Conservation (phyloP, 2,329 filamentous ascomycete genomes). For the Penicillium sp. region DNA sequence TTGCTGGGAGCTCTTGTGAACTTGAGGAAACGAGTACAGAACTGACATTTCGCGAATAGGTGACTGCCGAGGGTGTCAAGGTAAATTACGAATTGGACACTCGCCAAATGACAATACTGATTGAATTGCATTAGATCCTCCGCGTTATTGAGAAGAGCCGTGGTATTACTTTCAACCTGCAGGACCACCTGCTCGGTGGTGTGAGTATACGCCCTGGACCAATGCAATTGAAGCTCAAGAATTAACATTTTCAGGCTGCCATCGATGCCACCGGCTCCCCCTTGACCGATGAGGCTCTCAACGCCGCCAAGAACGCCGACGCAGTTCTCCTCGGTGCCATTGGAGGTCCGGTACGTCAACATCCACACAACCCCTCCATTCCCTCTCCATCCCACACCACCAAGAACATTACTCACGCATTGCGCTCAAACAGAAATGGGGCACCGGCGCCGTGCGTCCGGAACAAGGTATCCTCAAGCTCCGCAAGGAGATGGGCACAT, state of each 20-base stretch:
- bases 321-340: conserved; percentile 91
- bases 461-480: conserved; percentile 89
- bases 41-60: conserved; percentile 49
- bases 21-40: not conserved
- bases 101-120: conserved; percentile 2
- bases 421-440: conserved; percentile 73
- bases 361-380: not conserved
- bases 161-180: conserved; percentile 79
- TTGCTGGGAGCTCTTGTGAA: conserved; percentile 4
- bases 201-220: conserved; percentile 61
- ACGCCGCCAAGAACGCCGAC: conserved; percentile 78
- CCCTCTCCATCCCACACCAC: not conserved
- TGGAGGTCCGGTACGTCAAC: conserved; percentile 69
- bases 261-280: conserved; percentile 79
- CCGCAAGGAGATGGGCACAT: conserved; percentile 89
- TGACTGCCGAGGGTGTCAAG: conserved; percentile 82
- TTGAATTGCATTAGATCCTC: conserved; percentile 59
- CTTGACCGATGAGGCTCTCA: conserved; percentile 78
- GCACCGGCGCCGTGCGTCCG: conserved; percentile 79
- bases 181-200: conserved; percentile 86
- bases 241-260: conserved; percentile 62
- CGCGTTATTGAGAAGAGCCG: conserved; percentile 72
- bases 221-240: not conserved
- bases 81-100: conserved; percentile 46
- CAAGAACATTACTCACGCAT: conserved; percentile 1